phyloP scores from a whole-genome alignment of 257 asterid genomes.

The Euphrasia confusa region DNA sequence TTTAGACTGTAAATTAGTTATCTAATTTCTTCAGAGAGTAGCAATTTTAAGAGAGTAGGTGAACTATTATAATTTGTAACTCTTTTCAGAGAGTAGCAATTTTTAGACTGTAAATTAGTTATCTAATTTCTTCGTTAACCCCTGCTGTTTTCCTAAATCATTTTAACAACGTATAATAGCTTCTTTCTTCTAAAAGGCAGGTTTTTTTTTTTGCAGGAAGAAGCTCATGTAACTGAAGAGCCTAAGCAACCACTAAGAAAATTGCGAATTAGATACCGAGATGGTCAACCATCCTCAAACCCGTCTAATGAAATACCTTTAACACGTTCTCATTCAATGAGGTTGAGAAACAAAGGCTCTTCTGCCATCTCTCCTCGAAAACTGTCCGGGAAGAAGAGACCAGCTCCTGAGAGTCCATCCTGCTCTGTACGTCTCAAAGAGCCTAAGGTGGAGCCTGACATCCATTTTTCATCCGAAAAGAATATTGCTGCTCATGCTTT shows the following conservation, averaged over 20 bases:
- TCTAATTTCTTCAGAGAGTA: slow-evolving; percentile 2
- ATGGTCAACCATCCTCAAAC: slow-evolving; percentile 42
- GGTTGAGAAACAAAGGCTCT: slow-evolving; percentile 46
- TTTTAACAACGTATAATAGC: slow-evolving; percentile 16
- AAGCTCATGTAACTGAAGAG: slow-evolving; percentile 47
- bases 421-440: slow-evolving; percentile 35
- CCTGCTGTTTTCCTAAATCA: slow-evolving; percentile 2
- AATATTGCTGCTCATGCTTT: slow-evolving; percentile 27
- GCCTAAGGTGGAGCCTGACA: slow-evolving; percentile 32
- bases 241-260: slow-evolving; percentile 58
- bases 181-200: slow-evolving; percentile 27
- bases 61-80: slow-evolving; percentile 14
- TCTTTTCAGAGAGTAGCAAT: neutral
- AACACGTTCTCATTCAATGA: slow-evolving; percentile 30
- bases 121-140: neutral
- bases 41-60: too few relatives aligned
- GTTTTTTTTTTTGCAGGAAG: slow-evolving; percentile 36
- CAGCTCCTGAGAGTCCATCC: slow-evolving; percentile 34
- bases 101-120: slow-evolving; percentile 2
- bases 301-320: slow-evolving; percentile 29
- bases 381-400: slow-evolving; percentile 34
- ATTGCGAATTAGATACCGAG: slow-evolving; percentile 37
- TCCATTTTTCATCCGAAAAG: slow-evolving; percentile 25
- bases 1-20: neutral
- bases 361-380: slow-evolving; percentile 32